Evolutionary conservation across 306 rosid species (phyloP).

Genomic region (Adenanthera pavonina): DNA sequence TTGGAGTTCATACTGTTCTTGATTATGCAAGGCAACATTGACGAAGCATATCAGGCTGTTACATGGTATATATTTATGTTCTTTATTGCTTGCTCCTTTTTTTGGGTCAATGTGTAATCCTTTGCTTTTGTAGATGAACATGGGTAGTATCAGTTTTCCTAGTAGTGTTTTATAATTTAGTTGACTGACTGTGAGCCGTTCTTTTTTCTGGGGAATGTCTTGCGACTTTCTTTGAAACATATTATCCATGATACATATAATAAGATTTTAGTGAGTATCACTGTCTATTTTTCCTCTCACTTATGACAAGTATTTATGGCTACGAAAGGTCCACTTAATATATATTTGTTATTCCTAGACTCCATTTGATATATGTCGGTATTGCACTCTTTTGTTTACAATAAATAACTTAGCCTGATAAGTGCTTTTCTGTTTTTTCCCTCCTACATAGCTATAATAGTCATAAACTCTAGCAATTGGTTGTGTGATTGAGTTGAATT

Average conservation of each 20-base stretch:
- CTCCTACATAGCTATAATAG: not conserved
- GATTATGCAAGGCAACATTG: slow-evolving; percentile 57
- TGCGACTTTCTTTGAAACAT: slow-evolving; percentile 10
- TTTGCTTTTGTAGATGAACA: slow-evolving; percentile 26
- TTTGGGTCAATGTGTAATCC: not conserved
- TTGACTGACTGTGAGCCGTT: slow-evolving; percentile 22
- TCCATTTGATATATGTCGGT: not conserved
- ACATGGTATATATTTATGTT: slow-evolving; percentile 53
- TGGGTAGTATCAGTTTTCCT: slow-evolving; percentile 13
- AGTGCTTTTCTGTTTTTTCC: not conserved
- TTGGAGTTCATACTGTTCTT: slow-evolving; percentile 63
- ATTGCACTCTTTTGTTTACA: slow-evolving; percentile 9
- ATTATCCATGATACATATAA: slow-evolving; percentile 24
- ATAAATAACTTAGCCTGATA: not conserved
- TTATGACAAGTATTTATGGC: not conserved
- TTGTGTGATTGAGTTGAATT: not conserved
- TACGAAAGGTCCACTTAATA: not conserved
- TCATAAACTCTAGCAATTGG: not conserved
- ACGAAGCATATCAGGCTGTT: slow-evolving; percentile 61
- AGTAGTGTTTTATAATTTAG: slow-evolving; percentile 18
- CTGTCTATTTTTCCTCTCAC: slow-evolving; percentile 6
- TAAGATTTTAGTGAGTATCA: slow-evolving; percentile 2
- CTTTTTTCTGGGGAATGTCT: not conserved
- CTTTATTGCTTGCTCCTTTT: slow-evolving; percentile 20
- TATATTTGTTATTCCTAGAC: not conserved